phyloP scores from a whole-genome alignment of 2,329 filamentous ascomycete species.

The Talaromyces atroroseus region DNA sequence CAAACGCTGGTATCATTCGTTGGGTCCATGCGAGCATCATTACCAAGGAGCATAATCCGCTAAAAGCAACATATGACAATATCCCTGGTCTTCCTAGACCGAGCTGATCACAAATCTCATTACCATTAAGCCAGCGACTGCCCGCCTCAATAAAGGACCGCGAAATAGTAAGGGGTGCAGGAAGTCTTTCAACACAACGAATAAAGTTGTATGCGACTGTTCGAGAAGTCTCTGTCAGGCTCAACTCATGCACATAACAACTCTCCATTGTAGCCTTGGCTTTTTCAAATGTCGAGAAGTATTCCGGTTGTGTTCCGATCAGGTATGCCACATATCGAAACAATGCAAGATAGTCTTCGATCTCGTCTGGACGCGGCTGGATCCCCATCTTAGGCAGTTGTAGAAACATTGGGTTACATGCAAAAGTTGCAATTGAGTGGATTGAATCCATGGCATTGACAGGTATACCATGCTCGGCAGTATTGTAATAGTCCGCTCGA shows the following conservation, averaged over 20 bases:
- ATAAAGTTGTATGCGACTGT: constrained; percentile 37
- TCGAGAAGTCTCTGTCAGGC: constrained; percentile 29
- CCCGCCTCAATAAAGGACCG: constrained; percentile 33
- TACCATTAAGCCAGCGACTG: constrained; percentile 36
- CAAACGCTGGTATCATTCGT: constrained; percentile 20
- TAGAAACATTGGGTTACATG: constrained; percentile 59
- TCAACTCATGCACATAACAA: constrained; percentile 26
- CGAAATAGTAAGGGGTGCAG: constrained; percentile 31
- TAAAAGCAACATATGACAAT: constrained; percentile 15
- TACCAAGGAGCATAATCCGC: constrained; percentile 27
- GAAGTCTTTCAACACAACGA: constrained; percentile 30
- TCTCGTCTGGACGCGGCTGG: constrained; percentile 54
- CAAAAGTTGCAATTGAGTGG: constrained; percentile 64
- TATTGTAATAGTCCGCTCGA: constrained; percentile 56
- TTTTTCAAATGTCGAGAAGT: constrained; percentile 50
- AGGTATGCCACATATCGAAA: constrained; percentile 69
- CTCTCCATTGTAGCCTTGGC: constrained; percentile 59
- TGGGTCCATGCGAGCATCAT: constrained; percentile 23
- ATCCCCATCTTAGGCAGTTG: constrained; percentile 66
- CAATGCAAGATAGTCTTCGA: constrained; percentile 62
- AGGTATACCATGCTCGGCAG: constrained; percentile 54
- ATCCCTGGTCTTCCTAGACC: constrained; percentile 28
- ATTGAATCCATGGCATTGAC: constrained; percentile 70
- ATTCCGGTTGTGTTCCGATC: constrained; percentile 59
- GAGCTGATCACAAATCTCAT: constrained; percentile 33